A percentile compares a stretch with the other conserved stretches of the same genome.
Conservation (phyloP, 1,139 yeast species). For the Magnusiomyces suaveolens region DNA sequence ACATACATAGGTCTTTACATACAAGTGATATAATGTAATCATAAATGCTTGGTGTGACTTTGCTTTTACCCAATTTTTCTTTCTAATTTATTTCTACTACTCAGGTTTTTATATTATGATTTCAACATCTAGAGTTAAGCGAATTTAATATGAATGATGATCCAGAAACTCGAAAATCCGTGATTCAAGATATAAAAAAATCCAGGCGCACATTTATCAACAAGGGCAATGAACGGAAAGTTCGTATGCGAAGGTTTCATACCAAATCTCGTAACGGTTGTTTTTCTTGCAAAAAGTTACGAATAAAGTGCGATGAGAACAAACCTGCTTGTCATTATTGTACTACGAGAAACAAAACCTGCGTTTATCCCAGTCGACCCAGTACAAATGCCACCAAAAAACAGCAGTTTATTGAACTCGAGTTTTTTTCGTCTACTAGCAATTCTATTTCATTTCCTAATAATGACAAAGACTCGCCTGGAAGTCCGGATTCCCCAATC, state of each 20-base stretch:
- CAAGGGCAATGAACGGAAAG: background rate
- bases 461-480: background rate
- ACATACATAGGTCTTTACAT: background rate
- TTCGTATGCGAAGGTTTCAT: constrained; percentile 11
- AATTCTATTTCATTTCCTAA: background rate
- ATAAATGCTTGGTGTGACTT: background rate
- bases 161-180: background rate
- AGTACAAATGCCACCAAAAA: background rate
- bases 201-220: background rate
- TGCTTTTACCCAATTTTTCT: background rate
- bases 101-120: background rate
- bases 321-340: constrained; percentile 13
- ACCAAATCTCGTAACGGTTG: constrained; percentile 13
- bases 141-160: background rate
- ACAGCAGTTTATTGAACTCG: background rate
- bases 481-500: background rate
- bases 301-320: constrained; percentile 14
- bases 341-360: constrained; percentile 10
- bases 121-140: background rate
- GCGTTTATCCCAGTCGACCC: constrained; percentile 9
- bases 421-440: background rate
- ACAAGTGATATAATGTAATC: background rate
- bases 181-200: background rate
- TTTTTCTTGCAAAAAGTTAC: constrained; percentile 11
- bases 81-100: background rate